Conservation (phyloP, 1,139 yeast species). For the Pichia sp. region DNA sequence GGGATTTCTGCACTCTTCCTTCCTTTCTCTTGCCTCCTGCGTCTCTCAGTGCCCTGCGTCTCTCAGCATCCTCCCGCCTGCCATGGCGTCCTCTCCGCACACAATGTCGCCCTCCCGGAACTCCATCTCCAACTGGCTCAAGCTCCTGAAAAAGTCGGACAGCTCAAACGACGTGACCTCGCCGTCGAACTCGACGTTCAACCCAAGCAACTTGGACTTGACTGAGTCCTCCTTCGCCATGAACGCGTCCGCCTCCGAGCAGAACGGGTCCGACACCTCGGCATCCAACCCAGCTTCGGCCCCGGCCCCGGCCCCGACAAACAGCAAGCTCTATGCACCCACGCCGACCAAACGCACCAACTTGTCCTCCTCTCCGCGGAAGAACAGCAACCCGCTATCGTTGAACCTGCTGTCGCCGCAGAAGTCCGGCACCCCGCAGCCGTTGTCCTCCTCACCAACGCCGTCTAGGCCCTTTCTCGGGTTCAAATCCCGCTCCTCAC, state of each 20-base stretch:
- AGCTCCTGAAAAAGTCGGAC: constrained; percentile 8
- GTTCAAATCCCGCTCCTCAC: constrained; percentile 30
- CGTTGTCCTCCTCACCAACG: constrained; percentile 19
- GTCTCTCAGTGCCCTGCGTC: too few relatives aligned
- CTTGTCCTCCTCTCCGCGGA: constrained; percentile 3
- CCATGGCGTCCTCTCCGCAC: constrained; percentile 7
- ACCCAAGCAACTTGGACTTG: constrained; percentile 3
- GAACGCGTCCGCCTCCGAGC: background rate
- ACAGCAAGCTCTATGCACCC: background rate
- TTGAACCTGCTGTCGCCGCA: constrained; percentile 9
- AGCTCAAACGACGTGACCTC: constrained; percentile 1
- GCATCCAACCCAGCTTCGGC: background rate
- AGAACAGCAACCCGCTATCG: constrained; percentile 12
- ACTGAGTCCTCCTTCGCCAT: background rate
- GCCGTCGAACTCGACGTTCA: background rate
- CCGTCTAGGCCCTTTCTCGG: constrained; percentile 31
- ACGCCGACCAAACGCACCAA: background rate
- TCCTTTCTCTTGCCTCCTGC: background rate
- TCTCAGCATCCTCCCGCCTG: too few relatives aligned
- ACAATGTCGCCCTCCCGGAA: constrained; percentile 14
- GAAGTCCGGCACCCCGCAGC: constrained; percentile 8
- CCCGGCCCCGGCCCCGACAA: constrained; percentile 8
- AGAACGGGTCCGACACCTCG: too few relatives aligned
- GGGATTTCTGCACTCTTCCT: background rate
- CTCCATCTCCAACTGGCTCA: constrained; percentile 14